A percentile compares a stretch with the other conserved stretches of the same genome.
Conservation (phyloP, 2,329 filamentous ascomycete species). For the Fusarium sp. region DNA sequence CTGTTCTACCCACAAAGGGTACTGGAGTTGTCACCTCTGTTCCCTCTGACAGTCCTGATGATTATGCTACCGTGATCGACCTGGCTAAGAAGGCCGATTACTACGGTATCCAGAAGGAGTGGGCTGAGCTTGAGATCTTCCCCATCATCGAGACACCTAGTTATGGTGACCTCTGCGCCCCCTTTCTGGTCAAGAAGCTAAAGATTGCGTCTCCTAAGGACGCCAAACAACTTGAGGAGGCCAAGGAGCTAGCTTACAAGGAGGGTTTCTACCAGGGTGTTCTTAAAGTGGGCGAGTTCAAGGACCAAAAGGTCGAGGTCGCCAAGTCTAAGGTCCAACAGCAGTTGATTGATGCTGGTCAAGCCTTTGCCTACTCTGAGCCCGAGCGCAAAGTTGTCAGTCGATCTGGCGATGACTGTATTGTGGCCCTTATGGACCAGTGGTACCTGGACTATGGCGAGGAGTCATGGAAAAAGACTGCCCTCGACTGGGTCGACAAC, state of each 20-base stretch:
- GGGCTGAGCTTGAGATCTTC: slow-evolving; percentile 90
- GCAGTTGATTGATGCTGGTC: slow-evolving; percentile 79
- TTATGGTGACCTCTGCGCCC: slow-evolving; percentile 87
- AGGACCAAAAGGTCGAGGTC: slow-evolving; percentile 85
- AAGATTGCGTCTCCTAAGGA: slow-evolving; percentile 99
- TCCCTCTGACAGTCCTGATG: slow-evolving; percentile 93
- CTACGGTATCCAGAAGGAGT: slow-evolving; percentile 96
- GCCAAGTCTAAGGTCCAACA: slow-evolving; percentile 88
- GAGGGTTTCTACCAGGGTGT: slow-evolving; percentile 97
- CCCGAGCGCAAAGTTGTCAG: slow-evolving; percentile 91
- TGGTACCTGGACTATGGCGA: slow-evolving; percentile 99
- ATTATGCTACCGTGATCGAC: slow-evolving; percentile 90
- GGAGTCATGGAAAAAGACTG: slow-evolving; percentile 84
- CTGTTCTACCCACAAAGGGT: slow-evolving; percentile 91
- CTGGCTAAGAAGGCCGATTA: slow-evolving; percentile 95
- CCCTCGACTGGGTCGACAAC: slow-evolving; percentile 77
- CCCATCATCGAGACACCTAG: slow-evolving; percentile 91
- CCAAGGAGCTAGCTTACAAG: slow-evolving; percentile 97
- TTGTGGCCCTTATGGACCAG: slow-evolving; percentile 92
- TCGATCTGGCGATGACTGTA: slow-evolving; percentile 91
- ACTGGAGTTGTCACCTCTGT: slow-evolving; percentile 97
- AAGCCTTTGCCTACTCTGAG: slow-evolving; percentile 93
- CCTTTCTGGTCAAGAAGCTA: slow-evolving; percentile 86
- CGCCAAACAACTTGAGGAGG: slow-evolving; percentile 86
- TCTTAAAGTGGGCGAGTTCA: slow-evolving; percentile 89